These are phyloP conservation scores for Xerocomellus intermedius DNA, from an alignment of 768 basidiomycete species.

Conservation along the genomic window DNA sequence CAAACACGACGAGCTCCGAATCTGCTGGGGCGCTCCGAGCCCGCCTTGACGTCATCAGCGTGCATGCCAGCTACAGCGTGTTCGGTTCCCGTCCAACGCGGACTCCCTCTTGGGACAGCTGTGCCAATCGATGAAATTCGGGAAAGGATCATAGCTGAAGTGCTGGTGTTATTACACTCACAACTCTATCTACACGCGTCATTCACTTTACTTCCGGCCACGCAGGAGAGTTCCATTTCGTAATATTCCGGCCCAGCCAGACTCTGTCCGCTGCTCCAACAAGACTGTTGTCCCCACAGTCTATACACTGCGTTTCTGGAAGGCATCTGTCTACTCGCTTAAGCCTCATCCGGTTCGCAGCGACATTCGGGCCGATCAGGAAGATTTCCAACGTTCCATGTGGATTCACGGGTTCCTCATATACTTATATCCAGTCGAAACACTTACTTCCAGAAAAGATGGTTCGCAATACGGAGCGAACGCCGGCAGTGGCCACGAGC, in stretches of 20 bases:
- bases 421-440: not conserved
- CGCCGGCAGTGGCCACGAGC: too few relatives aligned
- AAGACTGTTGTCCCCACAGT: not conserved
- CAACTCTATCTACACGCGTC: too few relatives aligned
- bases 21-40: not conserved
- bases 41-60: slow-evolving; percentile 7
- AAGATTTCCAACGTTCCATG: not conserved
- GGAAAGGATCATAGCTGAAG: too few relatives aligned
- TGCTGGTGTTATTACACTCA: too few relatives aligned
- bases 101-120: too few relatives aligned
- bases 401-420: not conserved
- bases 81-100: not conserved
- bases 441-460: too few relatives aligned
- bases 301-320: not conserved
- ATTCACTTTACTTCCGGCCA: too few relatives aligned
- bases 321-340: not conserved
- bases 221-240: not conserved
- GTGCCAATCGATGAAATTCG: too few relatives aligned
- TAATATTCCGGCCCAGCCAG: not conserved
- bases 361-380: not conserved
- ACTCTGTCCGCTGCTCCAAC: not conserved
- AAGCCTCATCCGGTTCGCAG: not conserved
- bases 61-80: slow-evolving; percentile 2
- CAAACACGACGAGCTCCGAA: not conserved
- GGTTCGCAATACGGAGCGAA: too few relatives aligned